These are phyloP conservation scores for Aspergillus sp. DNA, from an alignment of 2,329 filamentous ascomycete species.

Conservation along the genomic window DNA sequence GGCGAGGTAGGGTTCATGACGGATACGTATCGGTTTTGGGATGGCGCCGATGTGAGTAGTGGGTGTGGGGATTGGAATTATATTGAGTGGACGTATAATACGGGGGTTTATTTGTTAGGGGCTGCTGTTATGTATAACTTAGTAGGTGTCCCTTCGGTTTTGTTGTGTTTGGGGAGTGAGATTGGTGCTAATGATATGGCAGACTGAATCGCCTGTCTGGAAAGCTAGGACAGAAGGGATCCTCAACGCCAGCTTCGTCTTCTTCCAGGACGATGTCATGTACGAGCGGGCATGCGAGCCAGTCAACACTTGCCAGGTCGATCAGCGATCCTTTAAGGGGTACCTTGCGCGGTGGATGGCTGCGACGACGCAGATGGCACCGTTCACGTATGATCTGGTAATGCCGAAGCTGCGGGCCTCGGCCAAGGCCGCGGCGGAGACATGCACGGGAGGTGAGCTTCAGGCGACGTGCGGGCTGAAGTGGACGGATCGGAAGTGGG, in stretches of 20 bases:
- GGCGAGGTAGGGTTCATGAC: conserved; percentile 53
- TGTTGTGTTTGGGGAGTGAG: no score
- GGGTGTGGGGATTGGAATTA: conserved; percentile 56
- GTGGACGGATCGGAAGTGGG: conserved; percentile 43
- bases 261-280: conserved; percentile 55
- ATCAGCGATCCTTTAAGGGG: conserved; percentile 67
- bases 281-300: conserved; percentile 63
- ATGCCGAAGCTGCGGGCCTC: conserved; percentile 56
- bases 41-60: conserved; percentile 54
- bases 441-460: conserved; percentile 53
- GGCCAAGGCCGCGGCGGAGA: conserved; percentile 56
- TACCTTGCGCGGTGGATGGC: conserved; percentile 64
- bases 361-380: conserved; percentile 58
- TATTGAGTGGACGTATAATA: conserved; percentile 61
- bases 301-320: conserved; percentile 58
- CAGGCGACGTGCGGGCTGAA: conserved; percentile 41
- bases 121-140: conserved; percentile 60
- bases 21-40: conserved; percentile 54
- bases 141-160: conserved; percentile 30
- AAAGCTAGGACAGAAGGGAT: conserved; percentile 52
- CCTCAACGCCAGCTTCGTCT: conserved; percentile 56
- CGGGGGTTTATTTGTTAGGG: conserved; percentile 57
- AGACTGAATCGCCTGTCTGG: conserved; percentile 49
- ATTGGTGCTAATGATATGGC: conserved; percentile 23
- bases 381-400: conserved; percentile 55